phyloP scores from a whole-genome alignment of 2,329 filamentous ascomycete genomes.

The Lecanicillium sp. region DNA sequence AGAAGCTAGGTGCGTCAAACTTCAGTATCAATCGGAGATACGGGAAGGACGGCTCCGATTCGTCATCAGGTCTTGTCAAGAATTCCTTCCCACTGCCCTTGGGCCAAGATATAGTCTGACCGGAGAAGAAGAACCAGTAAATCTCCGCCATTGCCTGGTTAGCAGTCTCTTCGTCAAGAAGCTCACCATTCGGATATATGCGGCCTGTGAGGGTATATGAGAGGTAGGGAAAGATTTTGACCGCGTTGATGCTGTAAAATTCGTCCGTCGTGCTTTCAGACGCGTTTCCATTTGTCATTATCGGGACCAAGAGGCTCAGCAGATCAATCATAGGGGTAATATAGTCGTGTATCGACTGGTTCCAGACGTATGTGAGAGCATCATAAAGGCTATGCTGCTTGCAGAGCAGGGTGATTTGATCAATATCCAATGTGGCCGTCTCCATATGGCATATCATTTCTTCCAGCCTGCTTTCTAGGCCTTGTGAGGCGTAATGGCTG shows the following conservation, averaged over 20 bases:
- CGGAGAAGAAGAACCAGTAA: slow-evolving; percentile 91
- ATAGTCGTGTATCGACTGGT: slow-evolving; percentile 79
- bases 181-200: slow-evolving; percentile 78
- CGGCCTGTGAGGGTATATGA: slow-evolving; percentile 86
- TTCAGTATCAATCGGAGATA: slow-evolving; percentile 77
- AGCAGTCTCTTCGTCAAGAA: slow-evolving; percentile 64
- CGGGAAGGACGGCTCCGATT: slow-evolving; percentile 68
- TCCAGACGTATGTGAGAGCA: slow-evolving; percentile 95
- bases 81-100: slow-evolving; percentile 53
- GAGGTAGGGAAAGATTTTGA: slow-evolving; percentile 91
- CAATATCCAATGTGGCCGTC: slow-evolving; percentile 83
- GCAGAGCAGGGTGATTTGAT: slow-evolving; percentile 84
- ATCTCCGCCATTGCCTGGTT: slow-evolving; percentile 75
- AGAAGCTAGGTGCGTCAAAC: slow-evolving; percentile 84
- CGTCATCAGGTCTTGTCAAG: slow-evolving; percentile 46
- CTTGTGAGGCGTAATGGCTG: slow-evolving; percentile 66
- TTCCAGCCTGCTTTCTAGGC: slow-evolving; percentile 71
- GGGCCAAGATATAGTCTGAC: slow-evolving; percentile 68
- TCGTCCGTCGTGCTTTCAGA: slow-evolving; percentile 51
- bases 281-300: slow-evolving; percentile 46
- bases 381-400: slow-evolving; percentile 90
- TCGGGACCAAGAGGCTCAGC: slow-evolving; percentile 55
- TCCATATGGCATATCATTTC: slow-evolving; percentile 93
- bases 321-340: slow-evolving; percentile 85
- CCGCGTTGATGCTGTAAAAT: slow-evolving; percentile 59